Conservation (phyloP, 108 stramenopile species). For the Nitzschia inconspicua region DNA sequence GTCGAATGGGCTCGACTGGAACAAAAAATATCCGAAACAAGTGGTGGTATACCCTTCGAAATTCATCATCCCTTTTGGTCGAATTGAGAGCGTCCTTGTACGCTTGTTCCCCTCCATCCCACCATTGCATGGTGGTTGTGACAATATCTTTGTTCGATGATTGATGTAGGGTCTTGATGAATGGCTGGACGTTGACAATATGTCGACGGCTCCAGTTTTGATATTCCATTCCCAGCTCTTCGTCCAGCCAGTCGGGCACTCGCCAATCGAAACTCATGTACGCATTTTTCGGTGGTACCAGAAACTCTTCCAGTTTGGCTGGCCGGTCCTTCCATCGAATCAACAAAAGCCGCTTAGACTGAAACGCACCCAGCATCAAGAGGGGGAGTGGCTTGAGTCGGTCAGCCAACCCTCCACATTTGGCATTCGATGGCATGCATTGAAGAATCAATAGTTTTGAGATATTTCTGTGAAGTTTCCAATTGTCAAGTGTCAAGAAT, state of each 20-base stretch:
- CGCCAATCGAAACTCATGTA: slow-evolving; percentile 50
- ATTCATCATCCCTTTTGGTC: no score
- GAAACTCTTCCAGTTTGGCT: slow-evolving; percentile 37
- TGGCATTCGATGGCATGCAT: slow-evolving; percentile 10
- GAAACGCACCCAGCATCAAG: slow-evolving; percentile 21
- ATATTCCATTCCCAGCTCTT: no score
- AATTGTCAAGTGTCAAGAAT: slow-evolving; percentile 19
- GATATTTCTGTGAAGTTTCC: slow-evolving; percentile 15
- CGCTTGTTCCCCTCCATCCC: no score
- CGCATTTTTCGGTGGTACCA: slow-evolving; percentile 30
- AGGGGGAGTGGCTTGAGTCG: slow-evolving; percentile 33
- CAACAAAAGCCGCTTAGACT: slow-evolving; percentile 29
- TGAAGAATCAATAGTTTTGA: slow-evolving; percentile 27
- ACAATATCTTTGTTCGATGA: no score
- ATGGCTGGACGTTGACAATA: no score
- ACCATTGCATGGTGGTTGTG: no score
- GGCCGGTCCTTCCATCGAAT: slow-evolving; percentile 52
- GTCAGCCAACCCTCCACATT: slow-evolving; percentile 45
- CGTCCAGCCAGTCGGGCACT: slow-evolving; percentile 31
- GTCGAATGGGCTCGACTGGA: slow-evolving; percentile 24
- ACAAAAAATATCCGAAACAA: slow-evolving; percentile 36
- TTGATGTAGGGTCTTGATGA: no score
- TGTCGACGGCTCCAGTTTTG: no score
- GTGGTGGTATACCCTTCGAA: slow-evolving; percentile 38
- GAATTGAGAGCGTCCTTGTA: no score